Evolutionary conservation across 1,139 yeast species (phyloP).

Genomic region (Debaryomycetaceae sp.): DNA sequence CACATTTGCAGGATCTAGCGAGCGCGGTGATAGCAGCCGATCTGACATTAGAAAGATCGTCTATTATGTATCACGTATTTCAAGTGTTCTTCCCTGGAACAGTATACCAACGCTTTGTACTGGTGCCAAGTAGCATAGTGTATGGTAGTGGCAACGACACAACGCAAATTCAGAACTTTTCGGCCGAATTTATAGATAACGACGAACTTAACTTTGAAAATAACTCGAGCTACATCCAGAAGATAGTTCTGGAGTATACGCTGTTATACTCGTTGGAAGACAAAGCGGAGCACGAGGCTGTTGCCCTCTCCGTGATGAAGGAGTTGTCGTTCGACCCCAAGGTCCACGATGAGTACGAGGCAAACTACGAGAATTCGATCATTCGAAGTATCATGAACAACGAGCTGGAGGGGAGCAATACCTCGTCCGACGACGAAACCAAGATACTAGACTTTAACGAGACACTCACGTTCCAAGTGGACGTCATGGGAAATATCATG

Average conservation of each 20-base stretch:
- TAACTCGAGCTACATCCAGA: neutral
- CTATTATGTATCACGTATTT: neutral
- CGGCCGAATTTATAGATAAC: neutral
- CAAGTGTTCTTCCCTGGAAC: neutral
- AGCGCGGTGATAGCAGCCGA: neutral
- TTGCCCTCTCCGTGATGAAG: constrained; percentile 10
- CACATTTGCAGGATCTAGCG: neutral
- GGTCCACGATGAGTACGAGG: constrained; percentile 7
- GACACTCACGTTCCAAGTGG: constrained; percentile 14
- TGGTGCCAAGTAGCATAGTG: neutral
- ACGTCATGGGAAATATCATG: constrained; percentile 6
- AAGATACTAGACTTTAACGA: constrained; percentile 16
- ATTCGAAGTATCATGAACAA: constrained; percentile 12
- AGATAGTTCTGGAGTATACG: neutral
- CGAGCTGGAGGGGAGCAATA: constrained; percentile 13
- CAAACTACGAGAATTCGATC: constrained; percentile 14
- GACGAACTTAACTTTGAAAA: constrained; percentile 1
- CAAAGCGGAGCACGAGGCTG: neutral
- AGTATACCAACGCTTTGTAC: no score
- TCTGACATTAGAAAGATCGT: neutral
- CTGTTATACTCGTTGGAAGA: neutral
- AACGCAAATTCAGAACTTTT: neutral
- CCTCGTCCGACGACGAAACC: constrained; percentile 14
- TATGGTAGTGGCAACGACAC: neutral
- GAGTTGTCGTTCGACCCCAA: constrained; percentile 8